Evolutionary conservation across 169 alveolate species (phyloP).

Genomic region (Babesia ovis): DNA sequence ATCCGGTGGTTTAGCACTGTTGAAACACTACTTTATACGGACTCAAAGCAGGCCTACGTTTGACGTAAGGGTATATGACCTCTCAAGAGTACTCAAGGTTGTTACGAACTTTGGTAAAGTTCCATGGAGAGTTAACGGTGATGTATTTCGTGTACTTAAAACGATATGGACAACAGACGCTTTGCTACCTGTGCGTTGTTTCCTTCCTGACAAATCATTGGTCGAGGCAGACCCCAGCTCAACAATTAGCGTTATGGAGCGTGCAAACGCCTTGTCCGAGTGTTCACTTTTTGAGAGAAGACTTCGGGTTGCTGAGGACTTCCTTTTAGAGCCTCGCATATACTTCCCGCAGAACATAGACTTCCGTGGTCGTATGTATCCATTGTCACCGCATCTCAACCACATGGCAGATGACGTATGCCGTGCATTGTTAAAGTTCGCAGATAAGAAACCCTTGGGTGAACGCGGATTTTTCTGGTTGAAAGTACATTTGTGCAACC

Average conservation of each 20-base stretch:
- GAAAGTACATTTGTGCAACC: slow-evolving; percentile 90
- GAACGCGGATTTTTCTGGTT: slow-evolving; percentile 93
- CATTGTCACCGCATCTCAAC: slow-evolving; percentile 93
- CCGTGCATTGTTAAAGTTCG: slow-evolving; percentile 91
- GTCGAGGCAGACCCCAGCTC: slow-evolving; percentile 13
- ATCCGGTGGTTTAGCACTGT: slow-evolving; percentile 71
- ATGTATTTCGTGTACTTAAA: slow-evolving; percentile 58
- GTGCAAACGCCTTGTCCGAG: slow-evolving; percentile 70
- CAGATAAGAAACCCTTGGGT: slow-evolving; percentile 89
- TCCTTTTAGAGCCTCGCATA: slow-evolving; percentile 77
- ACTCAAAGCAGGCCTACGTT: slow-evolving; percentile 67
- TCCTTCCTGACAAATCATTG: slow-evolving; percentile 37
- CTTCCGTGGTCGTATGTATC: slow-evolving; percentile 96
- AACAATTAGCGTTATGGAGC: slow-evolving; percentile 37
- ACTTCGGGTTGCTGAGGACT: slow-evolving; percentile 85
- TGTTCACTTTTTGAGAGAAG: slow-evolving; percentile 72
- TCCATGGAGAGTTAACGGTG: slow-evolving; percentile 71
- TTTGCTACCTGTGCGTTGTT: slow-evolving; percentile 41
- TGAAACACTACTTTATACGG: slow-evolving; percentile 73
- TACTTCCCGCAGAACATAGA: slow-evolving; percentile 97
- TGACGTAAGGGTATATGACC: slow-evolving; percentile 72
- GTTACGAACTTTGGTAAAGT: slow-evolving; percentile 70
- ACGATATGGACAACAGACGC: slow-evolving; percentile 62
- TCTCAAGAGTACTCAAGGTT: slow-evolving; percentile 65
- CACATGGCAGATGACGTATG: slow-evolving; percentile 94